Evolutionary conservation across 345 rosid species (phyloP).

Genomic region (Linum trigynum): DNA sequence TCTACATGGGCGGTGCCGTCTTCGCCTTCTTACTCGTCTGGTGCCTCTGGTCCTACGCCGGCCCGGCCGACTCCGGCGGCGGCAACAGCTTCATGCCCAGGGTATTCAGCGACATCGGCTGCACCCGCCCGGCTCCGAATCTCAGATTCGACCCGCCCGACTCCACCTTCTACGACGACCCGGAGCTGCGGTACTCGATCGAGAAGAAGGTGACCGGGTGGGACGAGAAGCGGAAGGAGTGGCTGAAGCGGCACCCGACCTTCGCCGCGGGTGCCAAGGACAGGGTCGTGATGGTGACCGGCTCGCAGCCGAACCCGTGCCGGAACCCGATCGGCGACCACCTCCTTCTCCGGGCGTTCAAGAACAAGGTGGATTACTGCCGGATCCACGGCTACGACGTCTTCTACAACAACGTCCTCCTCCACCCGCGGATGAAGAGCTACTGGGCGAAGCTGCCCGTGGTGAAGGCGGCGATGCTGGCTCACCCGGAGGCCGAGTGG

Average conservation of each 20-base stretch:
- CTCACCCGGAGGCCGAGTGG: conserved; percentile 99
- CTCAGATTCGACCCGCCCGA: conserved; percentile 46
- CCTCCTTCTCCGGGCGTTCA: conserved; percentile 63
- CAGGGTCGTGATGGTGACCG: conserved; percentile 66
- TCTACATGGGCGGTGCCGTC: conserved; percentile 56
- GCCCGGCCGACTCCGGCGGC: conserved; percentile 6
- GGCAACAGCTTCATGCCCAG: conserved; percentile 3
- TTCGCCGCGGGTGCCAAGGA: conserved; percentile 48
- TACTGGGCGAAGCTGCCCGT: conserved; percentile 85
- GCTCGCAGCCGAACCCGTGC: conserved; percentile 79
- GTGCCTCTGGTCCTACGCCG: conserved; percentile 54
- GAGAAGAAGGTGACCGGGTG: conserved; percentile 50
- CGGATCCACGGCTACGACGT: conserved; percentile 77
- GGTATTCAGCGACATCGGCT: conserved; percentile 13
- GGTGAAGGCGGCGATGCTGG: conserved; percentile 74
- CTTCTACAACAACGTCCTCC: conserved; percentile 69
- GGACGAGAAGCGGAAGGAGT: conserved; percentile 68
- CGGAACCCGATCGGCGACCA: conserved; percentile 81
- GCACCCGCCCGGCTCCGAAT: conserved; percentile 24
- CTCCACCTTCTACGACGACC: conserved; percentile 67
- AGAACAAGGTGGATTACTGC: conserved; percentile 90
- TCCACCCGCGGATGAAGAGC: conserved; percentile 62
- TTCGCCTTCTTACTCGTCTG: conserved; percentile 50
- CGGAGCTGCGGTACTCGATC: conserved; percentile 48
- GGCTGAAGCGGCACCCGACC: conserved; percentile 70